These are phyloP conservation scores for Solanum sparsipilum DNA, from an alignment of 257 asterid species.

Conservation along the genomic window DNA sequence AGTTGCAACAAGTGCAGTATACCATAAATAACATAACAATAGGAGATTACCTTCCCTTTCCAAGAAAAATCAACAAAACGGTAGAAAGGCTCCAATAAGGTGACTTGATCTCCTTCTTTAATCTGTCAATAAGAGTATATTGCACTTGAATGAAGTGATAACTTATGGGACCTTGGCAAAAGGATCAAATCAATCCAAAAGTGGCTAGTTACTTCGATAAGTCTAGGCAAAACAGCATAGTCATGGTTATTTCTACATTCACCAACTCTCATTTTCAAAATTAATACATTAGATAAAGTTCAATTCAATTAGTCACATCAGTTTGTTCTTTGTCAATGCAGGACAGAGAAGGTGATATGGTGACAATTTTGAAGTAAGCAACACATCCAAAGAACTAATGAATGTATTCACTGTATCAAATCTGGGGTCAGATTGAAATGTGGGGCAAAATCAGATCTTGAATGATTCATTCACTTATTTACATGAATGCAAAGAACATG, in stretches of 20 bases:
- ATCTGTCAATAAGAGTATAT: conserved; percentile 34
- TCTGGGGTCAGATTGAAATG: background rate
- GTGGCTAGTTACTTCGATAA: background rate
- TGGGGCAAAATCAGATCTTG: background rate
- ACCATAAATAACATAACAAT: background rate
- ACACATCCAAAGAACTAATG: background rate
- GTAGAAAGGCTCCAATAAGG: conserved; percentile 63
- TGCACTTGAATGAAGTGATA: background rate
- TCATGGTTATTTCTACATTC: background rate
- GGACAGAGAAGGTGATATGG: background rate
- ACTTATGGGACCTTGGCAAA: background rate
- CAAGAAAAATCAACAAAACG: conserved; percentile 55
- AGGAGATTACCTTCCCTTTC: conserved; percentile 61
- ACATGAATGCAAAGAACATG: background rate
- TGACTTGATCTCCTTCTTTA: conserved; percentile 76
- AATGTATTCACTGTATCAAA: background rate
- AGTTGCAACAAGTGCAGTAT: background rate
- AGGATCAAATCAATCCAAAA: background rate
- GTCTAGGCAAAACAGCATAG: background rate
- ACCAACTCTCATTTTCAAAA: background rate
- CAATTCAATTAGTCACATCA: background rate
- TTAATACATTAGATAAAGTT: background rate
- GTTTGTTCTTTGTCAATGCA: background rate
- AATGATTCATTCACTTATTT: background rate
- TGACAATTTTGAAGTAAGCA: background rate